A percentile compares a stretch with the other conserved stretches of the same genome.
phyloP scores from a whole-genome alignment of 208 protist genomes.

The Novymonas esmeraldas region DNA sequence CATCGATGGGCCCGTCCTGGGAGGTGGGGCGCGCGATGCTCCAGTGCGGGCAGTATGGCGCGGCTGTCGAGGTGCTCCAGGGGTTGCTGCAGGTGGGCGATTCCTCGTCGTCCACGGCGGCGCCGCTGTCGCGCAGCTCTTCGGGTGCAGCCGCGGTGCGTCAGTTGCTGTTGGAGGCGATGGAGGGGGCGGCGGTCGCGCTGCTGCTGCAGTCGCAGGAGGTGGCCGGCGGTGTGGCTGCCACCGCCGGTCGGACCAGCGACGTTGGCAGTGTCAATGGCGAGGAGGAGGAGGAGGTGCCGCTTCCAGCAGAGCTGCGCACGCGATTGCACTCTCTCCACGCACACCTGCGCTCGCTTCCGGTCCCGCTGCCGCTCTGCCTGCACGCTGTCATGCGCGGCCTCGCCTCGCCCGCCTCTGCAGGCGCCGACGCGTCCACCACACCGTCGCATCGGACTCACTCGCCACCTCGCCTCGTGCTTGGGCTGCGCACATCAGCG shows the following conservation, averaged over 20 bases:
- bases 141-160: constrained; percentile 20
- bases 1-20: constrained; percentile 64
- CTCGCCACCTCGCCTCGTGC: neutral
- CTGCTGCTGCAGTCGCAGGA: constrained; percentile 11
- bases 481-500: neutral
- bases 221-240: neutral
- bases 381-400: constrained; percentile 26
- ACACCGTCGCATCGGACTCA: too few species aligned
- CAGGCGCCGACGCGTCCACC: neutral
- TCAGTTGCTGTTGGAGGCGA: constrained; percentile 30
- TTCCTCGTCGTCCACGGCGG: neutral
- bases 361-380: constrained; percentile 26
- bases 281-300: constrained; percentile 8
- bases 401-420: constrained; percentile 6
- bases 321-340: constrained; percentile 19
- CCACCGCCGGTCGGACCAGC: too few species aligned
- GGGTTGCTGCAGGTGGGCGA: constrained; percentile 29
- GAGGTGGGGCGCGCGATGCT: constrained; percentile 62
- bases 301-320: constrained; percentile 25
- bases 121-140: neutral
- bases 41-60: constrained; percentile 40
- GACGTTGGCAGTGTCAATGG: too few species aligned
- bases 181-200: constrained; percentile 27
- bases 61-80: constrained; percentile 46
- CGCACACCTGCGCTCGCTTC: constrained; percentile 13